Base-by-base conservation (phyloP, 2,329 filamentous ascomycete genomes). In the Pseudogymnoascus sp. region DNA sequence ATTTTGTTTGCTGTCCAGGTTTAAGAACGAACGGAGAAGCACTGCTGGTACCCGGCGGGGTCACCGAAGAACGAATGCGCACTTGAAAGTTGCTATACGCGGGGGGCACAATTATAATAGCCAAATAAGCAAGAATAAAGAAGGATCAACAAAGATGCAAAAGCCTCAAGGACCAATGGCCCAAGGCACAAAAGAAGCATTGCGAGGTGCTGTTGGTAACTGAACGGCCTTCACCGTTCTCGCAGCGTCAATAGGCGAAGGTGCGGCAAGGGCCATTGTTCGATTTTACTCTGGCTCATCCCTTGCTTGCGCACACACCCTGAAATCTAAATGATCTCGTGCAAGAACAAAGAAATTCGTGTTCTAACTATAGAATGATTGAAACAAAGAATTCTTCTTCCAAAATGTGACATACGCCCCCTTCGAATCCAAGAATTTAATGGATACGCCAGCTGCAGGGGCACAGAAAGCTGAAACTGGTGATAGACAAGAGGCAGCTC, bases 211-310 rank as follows among this genome's bases (percentile, higher is more conserved):
- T 12, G 42, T 29, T 29, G 25, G 25, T 8, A 13, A 7, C 40
- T 25, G 10, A 21, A 42, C 12, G 29, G 25, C 45, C n/a, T 52
- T 18, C n/a, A 31, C n/a, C 27, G 45, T 52, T 52, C 42, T 48
- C 42, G 27, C 45, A n/a, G 27, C 45, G 27, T 2, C 27, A 31
- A 52, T 31, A 52, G 45, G 45, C 45, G 45, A 52, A 31, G n/a
- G n/a, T 37, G 36, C n/a, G 36, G 45, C 45, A 52, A n/a, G n/a
- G 45, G 45, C 45, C 45, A 52, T 52, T 52, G 27, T 31, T 52
- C 27, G 27, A 31, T 12, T 31, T 52, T 52, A 52, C 31, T 52
- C 12, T 31, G 13, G 45, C 10, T 52, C 21, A 1, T 48, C 45
- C 25, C 45, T 52, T 52, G 45, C 45, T 52, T 52, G 13, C 15